Evolutionary conservation across 768 basidiomycete genomes (phyloP), one percentile per base, ranked within the genome.

Genomic region (Rhodotorula taiwanensis): DNA sequence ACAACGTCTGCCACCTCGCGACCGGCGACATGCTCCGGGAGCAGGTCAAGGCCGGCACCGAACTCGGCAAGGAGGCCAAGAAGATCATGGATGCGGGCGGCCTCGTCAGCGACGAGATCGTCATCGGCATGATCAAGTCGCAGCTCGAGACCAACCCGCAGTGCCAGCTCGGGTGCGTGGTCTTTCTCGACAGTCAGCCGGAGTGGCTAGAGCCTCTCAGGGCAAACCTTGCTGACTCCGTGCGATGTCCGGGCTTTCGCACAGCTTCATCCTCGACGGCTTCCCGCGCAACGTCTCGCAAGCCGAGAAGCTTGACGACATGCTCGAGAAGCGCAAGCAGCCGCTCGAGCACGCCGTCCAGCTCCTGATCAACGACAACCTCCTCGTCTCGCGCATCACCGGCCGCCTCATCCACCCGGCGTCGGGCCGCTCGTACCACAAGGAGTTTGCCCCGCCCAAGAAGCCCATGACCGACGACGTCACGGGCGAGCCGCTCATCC

Each of bases 11-110:
- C 80, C 95, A 99, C 79, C 80, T 99, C 71, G 94, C 95, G 30
- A 99, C 95, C 34, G 95, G 95, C 25, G 95, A 99, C 80, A 94
- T 99, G 91, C 82, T 99, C 61, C 87, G 95, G 53, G 89, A 91
- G 67, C 91, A 99, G 76, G 91, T 99, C 64, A 74, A 84, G 41
- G 77, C 84, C 75, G 87, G 93, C 79, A 95, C 95, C 7, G 79
- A 83, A 47, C 83, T 99, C 45, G 95, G 95, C 66, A 78, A 86
- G 50, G 83, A 88, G 72, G 95, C 95, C 25, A 98, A 99, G 82
- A 92, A 91, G 77, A 85, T 98, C 75, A 95, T 99, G 88, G 94
- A 98, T 75, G 82, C 83, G 28, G 95, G 95, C 43, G 89, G 86
- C n/a, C 84, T 99, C 60, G 92, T 99, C 58, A 81, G 84, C 48